A percentile compares a stretch with the other conserved stretches of the same genome.
phyloP scores from a whole-genome alignment of 352 stramenopile genomes.

The Pythium pyrilobum region DNA sequence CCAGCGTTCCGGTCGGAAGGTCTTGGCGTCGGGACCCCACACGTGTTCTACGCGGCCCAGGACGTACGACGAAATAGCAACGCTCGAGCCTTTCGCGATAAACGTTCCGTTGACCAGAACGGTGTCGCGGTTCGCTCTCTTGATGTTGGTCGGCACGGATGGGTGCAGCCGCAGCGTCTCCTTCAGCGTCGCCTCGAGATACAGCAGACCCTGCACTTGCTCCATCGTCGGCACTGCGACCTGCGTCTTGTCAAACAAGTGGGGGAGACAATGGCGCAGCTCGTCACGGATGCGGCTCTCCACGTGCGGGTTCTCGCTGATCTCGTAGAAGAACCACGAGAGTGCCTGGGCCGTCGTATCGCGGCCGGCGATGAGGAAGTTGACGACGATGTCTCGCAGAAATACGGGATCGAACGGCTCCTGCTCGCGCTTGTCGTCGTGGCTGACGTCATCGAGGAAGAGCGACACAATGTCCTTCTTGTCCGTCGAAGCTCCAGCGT shows the following conservation, averaged over 20 bases:
- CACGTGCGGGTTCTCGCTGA: constrained; percentile 32
- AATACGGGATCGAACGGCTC: constrained; percentile 20
- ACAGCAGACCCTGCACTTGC: constrained; percentile 10
- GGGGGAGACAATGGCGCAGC: background rate
- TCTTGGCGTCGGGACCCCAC: constrained; percentile 25
- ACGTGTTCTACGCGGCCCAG: constrained; percentile 23
- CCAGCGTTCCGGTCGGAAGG: constrained; percentile 30
- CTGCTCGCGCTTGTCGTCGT: constrained; percentile 3
- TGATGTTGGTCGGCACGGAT: constrained; percentile 31
- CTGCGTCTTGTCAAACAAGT: background rate
- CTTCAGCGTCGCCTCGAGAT: constrained; percentile 21
- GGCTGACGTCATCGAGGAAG: constrained; percentile 15
- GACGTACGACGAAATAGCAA: constrained; percentile 25
- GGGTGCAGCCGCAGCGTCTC: constrained; percentile 39
- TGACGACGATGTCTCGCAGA: constrained; percentile 47
- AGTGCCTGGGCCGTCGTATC: constrained; percentile 48
- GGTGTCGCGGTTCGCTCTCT: constrained; percentile 21
- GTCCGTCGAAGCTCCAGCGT: too few species aligned
- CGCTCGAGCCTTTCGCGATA: constrained; percentile 18
- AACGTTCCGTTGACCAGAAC: constrained; percentile 31
- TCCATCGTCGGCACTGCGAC: constrained; percentile 9
- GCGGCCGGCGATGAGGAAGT: constrained; percentile 46
- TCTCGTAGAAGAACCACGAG: constrained; percentile 44
- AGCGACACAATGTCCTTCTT: constrained; percentile 16
- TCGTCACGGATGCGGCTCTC: constrained; percentile 20